Percentiles rank a stretch among this genome's conserved stretches.
Conservation (phyloP, 148 eudicot species). For the Drosera capensis region DNA sequence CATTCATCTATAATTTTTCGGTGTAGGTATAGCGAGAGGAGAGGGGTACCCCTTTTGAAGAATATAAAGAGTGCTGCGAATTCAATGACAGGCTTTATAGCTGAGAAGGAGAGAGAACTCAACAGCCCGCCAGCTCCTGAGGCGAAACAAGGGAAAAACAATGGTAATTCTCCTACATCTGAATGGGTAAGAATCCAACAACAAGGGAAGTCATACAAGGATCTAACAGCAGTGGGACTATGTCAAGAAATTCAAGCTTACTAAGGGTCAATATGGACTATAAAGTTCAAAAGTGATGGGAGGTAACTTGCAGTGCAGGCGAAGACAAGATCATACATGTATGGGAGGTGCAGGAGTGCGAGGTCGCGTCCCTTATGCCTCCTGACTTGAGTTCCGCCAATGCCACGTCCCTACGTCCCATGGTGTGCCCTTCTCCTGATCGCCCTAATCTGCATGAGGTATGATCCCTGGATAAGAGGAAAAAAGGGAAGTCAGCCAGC, state of each 20-base stretch:
- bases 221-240: constrained; percentile 61
- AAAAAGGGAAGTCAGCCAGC: constrained; percentile 35
- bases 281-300: constrained; percentile 34
- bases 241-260: constrained; percentile 76
- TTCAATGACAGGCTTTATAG: constrained; percentile 30
- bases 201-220: constrained; percentile 62
- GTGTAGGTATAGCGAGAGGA: constrained; percentile 35
- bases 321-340: constrained; percentile 58
- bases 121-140: background rate
- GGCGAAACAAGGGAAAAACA: constrained; percentile 5
- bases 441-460: constrained; percentile 42
- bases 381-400: constrained; percentile 21
- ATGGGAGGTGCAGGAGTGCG: constrained; percentile 98
- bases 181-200: constrained; percentile 39
- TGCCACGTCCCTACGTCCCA: constrained; percentile 29
- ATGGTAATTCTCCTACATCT: constrained; percentile 6
- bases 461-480: constrained; percentile 51
- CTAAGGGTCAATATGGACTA: constrained; percentile 65
- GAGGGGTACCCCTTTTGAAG: constrained; percentile 46
- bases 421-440: constrained; percentile 30
- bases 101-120: constrained; percentile 24
- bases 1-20: background rate
- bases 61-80: constrained; percentile 56
- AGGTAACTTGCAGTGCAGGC: constrained; percentile 48
- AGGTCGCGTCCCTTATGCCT: constrained; percentile 30